phyloP scores from a whole-genome alignment of 176 grass and related monocot genomes.

The Triticum timopheevii region DNA sequence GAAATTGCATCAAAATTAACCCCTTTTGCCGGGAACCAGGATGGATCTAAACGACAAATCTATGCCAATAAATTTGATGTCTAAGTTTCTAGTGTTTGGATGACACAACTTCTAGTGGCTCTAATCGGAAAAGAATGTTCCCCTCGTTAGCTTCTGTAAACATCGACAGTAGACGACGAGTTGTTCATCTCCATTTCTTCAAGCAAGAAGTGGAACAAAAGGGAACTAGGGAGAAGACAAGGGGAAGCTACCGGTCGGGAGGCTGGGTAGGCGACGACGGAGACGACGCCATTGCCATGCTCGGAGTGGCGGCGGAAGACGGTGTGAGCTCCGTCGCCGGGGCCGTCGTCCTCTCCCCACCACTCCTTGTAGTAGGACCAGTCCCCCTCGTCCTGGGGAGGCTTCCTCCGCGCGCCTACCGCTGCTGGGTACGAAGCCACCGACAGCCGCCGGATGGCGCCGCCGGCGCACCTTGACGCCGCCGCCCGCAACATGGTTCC shows the following conservation, averaged over 20 bases:
- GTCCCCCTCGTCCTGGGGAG: conserved; percentile 59
- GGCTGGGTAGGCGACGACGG: conserved; percentile 72
- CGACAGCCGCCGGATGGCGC: conserved; percentile 42
- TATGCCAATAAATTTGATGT: background rate
- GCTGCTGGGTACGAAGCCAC: conserved; percentile 5
- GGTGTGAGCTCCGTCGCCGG: conserved; percentile 47
- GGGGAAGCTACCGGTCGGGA: conserved; percentile 48
- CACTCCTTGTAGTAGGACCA: conserved; percentile 74
- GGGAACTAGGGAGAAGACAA: background rate
- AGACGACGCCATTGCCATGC: conserved; percentile 81
- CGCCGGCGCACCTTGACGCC: conserved; percentile 14
- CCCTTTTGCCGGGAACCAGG: background rate
- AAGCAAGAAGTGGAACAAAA: background rate
- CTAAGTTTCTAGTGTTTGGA: background rate
- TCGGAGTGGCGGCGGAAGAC: conserved; percentile 61
- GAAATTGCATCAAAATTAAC: background rate
- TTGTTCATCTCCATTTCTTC: background rate
- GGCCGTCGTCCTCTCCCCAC: conserved; percentile 69
- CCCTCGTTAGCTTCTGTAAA: background rate
- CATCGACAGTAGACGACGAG: background rate
- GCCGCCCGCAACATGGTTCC: conserved; percentile 41
- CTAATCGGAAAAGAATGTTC: background rate
- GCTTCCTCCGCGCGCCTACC: background rate
- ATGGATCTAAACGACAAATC: background rate
- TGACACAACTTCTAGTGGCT: background rate